Conservation (phyloP, 305 asterid genomes). For the Fraxinus latifolia region DNA sequence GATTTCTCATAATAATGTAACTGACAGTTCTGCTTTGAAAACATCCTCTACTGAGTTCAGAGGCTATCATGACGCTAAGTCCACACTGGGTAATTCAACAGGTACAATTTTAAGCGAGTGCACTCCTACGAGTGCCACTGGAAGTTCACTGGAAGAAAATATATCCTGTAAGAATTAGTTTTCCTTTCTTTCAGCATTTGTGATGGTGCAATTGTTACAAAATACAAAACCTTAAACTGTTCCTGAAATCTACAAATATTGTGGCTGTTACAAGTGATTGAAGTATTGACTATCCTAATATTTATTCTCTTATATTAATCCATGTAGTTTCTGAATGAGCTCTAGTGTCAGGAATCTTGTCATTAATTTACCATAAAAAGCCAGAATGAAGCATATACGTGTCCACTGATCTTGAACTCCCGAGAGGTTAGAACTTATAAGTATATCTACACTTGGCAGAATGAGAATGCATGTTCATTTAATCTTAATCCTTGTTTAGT, state of each 20-base stretch:
- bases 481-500: background rate
- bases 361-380: background rate
- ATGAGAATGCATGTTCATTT: background rate
- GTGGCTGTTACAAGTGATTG: background rate
- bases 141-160: constrained; percentile 30
- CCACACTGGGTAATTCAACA: constrained; percentile 34
- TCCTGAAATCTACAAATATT: background rate
- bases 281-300: background rate
- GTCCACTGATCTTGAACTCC: background rate
- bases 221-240: background rate
- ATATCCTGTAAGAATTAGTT: constrained; percentile 27
- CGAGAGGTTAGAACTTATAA: background rate
- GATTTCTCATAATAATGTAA: constrained; percentile 29
- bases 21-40: constrained; percentile 36
- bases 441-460: background rate
- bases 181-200: constrained; percentile 12
- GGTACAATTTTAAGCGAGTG: constrained; percentile 33
- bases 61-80: constrained; percentile 34
- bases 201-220: background rate
- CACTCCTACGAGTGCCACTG: constrained; percentile 30
- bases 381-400: background rate
- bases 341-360: background rate
- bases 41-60: constrained; percentile 31
- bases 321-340: background rate
- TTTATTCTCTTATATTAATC: background rate